Percentiles rank a stretch among this genome's conserved stretches.
Evolutionary conservation across 768 basidiomycete genomes (phyloP).

Genomic region (Psilocybe cyanescens): DNA sequence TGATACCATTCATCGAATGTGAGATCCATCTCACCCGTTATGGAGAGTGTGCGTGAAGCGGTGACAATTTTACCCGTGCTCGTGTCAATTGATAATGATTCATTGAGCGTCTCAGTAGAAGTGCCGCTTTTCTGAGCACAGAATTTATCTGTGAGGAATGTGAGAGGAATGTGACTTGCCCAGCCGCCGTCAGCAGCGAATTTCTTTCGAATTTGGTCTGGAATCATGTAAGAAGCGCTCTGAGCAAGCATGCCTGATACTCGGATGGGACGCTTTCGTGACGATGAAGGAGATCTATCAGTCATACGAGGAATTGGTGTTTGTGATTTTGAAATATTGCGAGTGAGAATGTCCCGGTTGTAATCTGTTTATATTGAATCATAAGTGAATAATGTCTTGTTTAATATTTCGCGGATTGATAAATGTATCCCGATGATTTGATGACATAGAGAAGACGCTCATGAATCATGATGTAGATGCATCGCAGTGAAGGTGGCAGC

Average conservation of each 20-base stretch:
- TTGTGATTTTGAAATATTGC: not conserved
- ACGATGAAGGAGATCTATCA: not conserved
- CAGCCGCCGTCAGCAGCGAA: slow-evolving; percentile 16
- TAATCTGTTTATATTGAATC: no score
- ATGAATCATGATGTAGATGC: no score
- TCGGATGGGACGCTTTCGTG: not conserved
- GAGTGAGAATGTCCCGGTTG: no score
- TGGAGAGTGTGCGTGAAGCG: slow-evolving; percentile 8
- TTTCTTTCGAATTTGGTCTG: slow-evolving; percentile 17
- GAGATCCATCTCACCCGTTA: slow-evolving; percentile 15
- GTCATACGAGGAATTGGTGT: not conserved
- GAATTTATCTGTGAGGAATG: slow-evolving; percentile 20
- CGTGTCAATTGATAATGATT: not conserved
- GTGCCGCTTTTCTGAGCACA: slow-evolving; percentile 2
- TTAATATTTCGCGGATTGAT: no score
- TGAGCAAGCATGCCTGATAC: slow-evolving; percentile 1
- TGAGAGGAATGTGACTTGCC: slow-evolving; percentile 20
- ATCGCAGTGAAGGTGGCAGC: no score
- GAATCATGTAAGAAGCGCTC: slow-evolving; percentile 8
- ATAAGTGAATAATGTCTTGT: no score
- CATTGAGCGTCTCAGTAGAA: not conserved
- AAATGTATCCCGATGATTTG: no score
- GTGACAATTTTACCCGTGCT: slow-evolving; percentile 11
- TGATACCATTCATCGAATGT: slow-evolving; percentile 27
- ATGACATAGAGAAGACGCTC: no score